Base-by-base conservation (phyloP, 2,329 filamentous ascomycete species). In the Calcarisporium arbuscula region DNA sequence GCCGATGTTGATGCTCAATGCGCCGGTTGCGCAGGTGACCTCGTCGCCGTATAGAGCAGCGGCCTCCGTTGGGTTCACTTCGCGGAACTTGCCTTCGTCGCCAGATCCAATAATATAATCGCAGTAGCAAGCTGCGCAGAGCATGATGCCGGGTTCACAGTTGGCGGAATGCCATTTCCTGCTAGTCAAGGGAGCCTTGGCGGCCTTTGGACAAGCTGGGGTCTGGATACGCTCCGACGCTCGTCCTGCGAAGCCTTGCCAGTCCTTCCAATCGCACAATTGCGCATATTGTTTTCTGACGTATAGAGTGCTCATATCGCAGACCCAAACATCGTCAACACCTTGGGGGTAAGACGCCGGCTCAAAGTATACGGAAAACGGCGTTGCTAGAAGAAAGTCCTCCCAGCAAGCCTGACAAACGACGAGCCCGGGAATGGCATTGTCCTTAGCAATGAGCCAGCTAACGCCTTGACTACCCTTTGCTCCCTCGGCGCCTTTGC, bases 361-460 rank as follows among this genome's bases (percentile, higher is more conserved):
- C 14, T 28, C 26, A 28, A 28, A 15, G n/a, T 28, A 8, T 8
- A 41, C 23, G 1, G 33, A 20, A 12, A 41, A 40, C 2, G 40
- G 14, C 10, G 42, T 41, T 9, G 26, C 35, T 6, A 36, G 21
- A 3, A 46, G 20, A 8, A 29, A 22, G 8, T 46, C 44, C 16
- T 41, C 40, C 23, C 36, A 28, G 21, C 44, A 46, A 1, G 44
- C 39, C 14, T 45, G 34, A 19, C 44, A 46, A 4, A 34, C 32
- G 10, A 36, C 15, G 19, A 45, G 26, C 5, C 37, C 35, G 26
- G 26, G 26, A 28, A 28, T 28, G 8, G n/a, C 12, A 28, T 9
- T 14, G 8, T 8, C 26, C 17, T 28, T 14, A 15, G 17, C n/a
- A 8, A 12, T 8, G 17, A 14, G 8, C 26, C 26, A 28, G 8